Evolutionary conservation across 192 early-diverging fungal genomes (phyloP).

Genomic region (Dimargaris verticillata): DNA sequence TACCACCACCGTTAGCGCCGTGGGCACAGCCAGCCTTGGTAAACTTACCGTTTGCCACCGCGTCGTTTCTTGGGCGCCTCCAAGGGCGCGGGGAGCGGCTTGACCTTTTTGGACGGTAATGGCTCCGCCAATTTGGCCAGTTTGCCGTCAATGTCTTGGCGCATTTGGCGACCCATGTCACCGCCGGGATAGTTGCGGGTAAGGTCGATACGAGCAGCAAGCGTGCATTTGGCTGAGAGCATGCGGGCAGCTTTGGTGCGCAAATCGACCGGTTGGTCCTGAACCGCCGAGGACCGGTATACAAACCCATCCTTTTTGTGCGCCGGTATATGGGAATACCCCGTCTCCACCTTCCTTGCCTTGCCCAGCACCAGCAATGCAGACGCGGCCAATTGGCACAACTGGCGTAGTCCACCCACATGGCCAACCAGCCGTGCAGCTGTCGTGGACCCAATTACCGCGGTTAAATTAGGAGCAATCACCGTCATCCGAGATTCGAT

Average conservation of each 20-base stretch:
- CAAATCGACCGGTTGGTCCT: constrained; percentile 12
- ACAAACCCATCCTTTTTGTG: constrained; percentile 12
- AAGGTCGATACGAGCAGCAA: constrained; percentile 80
- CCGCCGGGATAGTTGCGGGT: constrained; percentile 54
- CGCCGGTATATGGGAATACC: not conserved
- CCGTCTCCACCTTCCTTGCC: not conserved
- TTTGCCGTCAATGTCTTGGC: constrained; percentile 71
- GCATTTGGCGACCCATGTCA: constrained; percentile 45
- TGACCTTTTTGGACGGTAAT: constrained; percentile 65
- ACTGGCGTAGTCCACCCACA: constrained; percentile 69
- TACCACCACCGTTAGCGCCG: not conserved
- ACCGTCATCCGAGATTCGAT: constrained; percentile 81
- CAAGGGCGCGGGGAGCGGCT: constrained; percentile 81
- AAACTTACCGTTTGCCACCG: constrained; percentile 57
- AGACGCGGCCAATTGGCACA: constrained; percentile 82
- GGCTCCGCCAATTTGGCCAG: constrained; percentile 74
- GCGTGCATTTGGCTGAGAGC: constrained; percentile 24
- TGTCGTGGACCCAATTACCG: constrained; percentile 63
- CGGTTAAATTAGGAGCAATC: constrained; percentile 87
- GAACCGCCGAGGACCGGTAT: constrained; percentile 10
- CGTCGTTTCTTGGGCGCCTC: constrained; percentile 80
- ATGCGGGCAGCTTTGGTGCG: constrained; percentile 6
- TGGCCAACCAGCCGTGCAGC: constrained; percentile 84
- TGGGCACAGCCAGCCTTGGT: not conserved
- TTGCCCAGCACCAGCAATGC: constrained; percentile 61